Evolutionary conservation across 805 yeast genomes (phyloP), one percentile per base, ranked within the genome.

Genomic region (Starmerella bacillaris): DNA sequence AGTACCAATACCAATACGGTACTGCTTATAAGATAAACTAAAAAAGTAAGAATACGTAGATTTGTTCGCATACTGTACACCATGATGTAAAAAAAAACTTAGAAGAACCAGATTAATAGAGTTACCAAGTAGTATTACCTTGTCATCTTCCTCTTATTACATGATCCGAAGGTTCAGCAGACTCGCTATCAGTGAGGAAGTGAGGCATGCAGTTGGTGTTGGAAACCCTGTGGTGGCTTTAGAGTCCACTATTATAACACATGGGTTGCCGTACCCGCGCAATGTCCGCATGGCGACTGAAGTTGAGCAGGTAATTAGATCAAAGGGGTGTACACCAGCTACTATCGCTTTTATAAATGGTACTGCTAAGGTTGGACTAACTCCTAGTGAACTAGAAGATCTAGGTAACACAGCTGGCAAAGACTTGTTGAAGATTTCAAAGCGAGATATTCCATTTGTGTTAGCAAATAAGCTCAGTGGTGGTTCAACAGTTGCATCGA

Each of bases 401-500:
- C 57, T 79, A 44, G 74, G 78, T 2, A 60, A 55, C 36, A 7
- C 29, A 11, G 14, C 14, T 15, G 24, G 37, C 15, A 21, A 41
- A 18, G 35, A 46, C 33, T 40, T 50, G 21, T 69, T 64, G 45
- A 82, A 83, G 51, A 74, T 79, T 3, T 78, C 92, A 5, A 59
- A 93, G 44, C 59, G 94, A 37, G 94, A 82, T 51, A 68, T 82
- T 21, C 75, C 86, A 0, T 64, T 64, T 43, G 70, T 76, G 2
- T 68, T 80, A 70, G 68, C 82, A 11, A 58, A 62, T 30, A 56
- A 59, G 21, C 51, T 70, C n/a, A 60, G 67, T 33, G 94, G 94
- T 6, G 94, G 94, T 5, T 83, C 94, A 2, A 82, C 94, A 0
- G 79, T 82, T 38, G 79, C 94, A 2, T 74, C 78, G 19, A 82